Conservation (phyloP, 768 basidiomycete species). For the Pleurotus pulmonarius region DNA sequence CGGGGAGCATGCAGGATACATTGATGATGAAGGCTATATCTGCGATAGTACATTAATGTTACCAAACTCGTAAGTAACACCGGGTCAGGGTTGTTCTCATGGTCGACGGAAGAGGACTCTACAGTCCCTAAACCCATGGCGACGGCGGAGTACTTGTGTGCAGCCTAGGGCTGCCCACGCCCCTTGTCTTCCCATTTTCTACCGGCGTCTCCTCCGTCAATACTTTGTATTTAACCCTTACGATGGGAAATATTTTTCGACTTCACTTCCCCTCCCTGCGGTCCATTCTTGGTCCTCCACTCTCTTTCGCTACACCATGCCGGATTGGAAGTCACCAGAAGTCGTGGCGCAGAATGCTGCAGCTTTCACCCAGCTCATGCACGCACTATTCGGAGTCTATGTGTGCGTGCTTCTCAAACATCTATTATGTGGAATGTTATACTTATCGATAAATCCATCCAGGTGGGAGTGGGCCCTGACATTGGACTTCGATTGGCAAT, state of each 20-base stretch:
- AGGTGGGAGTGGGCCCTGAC: constrained; percentile 67
- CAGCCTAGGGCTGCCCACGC: no score
- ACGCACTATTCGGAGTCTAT: constrained; percentile 55
- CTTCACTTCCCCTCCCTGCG: constrained; percentile 5
- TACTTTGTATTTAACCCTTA: no score
- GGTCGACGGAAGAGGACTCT: no score
- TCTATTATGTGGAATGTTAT: not conserved
- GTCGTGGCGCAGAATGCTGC: constrained; percentile 45
- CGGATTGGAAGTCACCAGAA: constrained; percentile 48
- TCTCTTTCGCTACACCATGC: constrained; percentile 27
- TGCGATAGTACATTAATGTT: no score
- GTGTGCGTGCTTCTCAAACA: constrained; percentile 27
- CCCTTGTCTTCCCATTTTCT: no score
- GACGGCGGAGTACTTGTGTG: no score
- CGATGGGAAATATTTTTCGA: not conserved
- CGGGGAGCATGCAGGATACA: no score
- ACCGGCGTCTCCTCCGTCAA: no score
- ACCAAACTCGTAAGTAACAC: no score
- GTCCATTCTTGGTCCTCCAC: not conserved
- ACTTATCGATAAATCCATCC: not conserved
- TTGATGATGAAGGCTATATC: no score
- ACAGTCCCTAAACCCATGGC: no score
- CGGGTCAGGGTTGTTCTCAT: no score
- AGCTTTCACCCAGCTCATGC: constrained; percentile 50
- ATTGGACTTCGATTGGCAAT: constrained; percentile 59